Evolutionary conservation across 2,329 filamentous ascomycete genomes (phyloP), one percentile per base, ranked within the genome.

Genomic region (Torrubiella hemipterigena): DNA sequence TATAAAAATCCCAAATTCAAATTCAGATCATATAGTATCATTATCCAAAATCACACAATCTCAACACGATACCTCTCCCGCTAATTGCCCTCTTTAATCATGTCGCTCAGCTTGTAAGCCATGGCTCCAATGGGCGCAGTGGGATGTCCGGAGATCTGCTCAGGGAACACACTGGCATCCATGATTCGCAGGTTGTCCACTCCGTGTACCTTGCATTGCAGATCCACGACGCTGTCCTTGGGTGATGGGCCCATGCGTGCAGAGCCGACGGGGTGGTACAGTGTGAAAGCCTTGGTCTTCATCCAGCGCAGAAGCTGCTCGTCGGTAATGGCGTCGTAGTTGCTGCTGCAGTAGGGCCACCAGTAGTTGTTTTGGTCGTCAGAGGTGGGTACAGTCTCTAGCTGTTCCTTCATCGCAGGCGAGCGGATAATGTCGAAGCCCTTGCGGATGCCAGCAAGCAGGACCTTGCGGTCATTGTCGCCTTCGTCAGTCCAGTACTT

Each of bases 81-180:
- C n/a, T n/a, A n/a, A n/a, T n/a, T n/a, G n/a, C n/a, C n/a, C n/a
- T n/a, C n/a, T 11, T 33, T 36, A 12, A 42, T 41, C 8, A 40
- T 17, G 9, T 39, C 36, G 27, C 41, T 41, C 17, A 37, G 32
- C 30, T 37, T 38, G 31, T 40, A 37, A 3, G 41, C 41, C 16
- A 43, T 36, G 6, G 41, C 41, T 7, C 39, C 41, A 22, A 43
- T 36, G 3, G 35, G 38, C 10, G 41, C 41, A 8, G 39, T 42
- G 15, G 41, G 41, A 31, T 43, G 41, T 4, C 41, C 41, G 27
- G 38, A 40, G 23, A 43, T 29, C 17, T 43, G 41, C 38, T 56
- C 58, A 2, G 69, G 67, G 37, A 68, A 75, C 5, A 65, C 58
- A 17, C 58, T 64, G 3, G 67, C 71, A 52, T 76, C 72, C 3